phyloP scores from a whole-genome alignment of 2,329 filamentous ascomycete genomes.

The Colletotrichum liaoningense region DNA sequence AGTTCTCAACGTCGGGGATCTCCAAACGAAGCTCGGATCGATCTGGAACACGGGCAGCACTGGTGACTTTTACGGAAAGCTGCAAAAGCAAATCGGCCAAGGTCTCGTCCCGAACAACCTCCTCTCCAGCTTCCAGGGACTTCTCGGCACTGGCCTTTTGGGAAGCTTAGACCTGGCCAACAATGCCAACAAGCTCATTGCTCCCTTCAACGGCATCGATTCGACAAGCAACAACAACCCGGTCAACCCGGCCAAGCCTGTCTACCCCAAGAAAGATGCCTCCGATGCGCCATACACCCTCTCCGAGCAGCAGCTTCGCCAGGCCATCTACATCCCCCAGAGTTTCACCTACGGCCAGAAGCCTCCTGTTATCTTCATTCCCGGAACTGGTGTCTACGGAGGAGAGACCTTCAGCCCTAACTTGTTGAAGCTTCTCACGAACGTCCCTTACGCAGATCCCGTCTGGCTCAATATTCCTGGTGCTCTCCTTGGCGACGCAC shows the following conservation, averaged over 20 bases:
- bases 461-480: slow-evolving; percentile 68
- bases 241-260: slow-evolving; percentile 13
- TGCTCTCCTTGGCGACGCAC: slow-evolving; percentile 58
- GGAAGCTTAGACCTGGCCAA: slow-evolving; percentile 3
- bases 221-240: slow-evolving; percentile 19
- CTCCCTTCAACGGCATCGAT: slow-evolving; percentile 9
- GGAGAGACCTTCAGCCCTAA: slow-evolving; percentile 57
- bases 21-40: slow-evolving; percentile 19
- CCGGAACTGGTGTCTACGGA: slow-evolving; percentile 62
- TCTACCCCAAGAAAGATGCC: slow-evolving; percentile 50
- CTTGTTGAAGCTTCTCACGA: slow-evolving; percentile 59
- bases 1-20: background rate
- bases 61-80: slow-evolving; percentile 16
- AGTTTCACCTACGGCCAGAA: slow-evolving; percentile 58
- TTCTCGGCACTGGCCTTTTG: slow-evolving; percentile 11
- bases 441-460: slow-evolving; percentile 56
- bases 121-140: slow-evolving; percentile 19
- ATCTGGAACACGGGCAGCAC: slow-evolving; percentile 24
- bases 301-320: slow-evolving; percentile 56
- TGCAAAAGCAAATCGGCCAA: slow-evolving; percentile 20
- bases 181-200: slow-evolving; percentile 11
- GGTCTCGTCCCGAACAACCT: slow-evolving; percentile 9
- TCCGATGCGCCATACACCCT: slow-evolving; percentile 61
- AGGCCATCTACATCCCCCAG: slow-evolving; percentile 63
- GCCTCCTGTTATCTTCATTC: slow-evolving; percentile 62